phyloP scores from a whole-genome alignment of 768 basidiomycete species.

The Amanita subjunquillea region DNA sequence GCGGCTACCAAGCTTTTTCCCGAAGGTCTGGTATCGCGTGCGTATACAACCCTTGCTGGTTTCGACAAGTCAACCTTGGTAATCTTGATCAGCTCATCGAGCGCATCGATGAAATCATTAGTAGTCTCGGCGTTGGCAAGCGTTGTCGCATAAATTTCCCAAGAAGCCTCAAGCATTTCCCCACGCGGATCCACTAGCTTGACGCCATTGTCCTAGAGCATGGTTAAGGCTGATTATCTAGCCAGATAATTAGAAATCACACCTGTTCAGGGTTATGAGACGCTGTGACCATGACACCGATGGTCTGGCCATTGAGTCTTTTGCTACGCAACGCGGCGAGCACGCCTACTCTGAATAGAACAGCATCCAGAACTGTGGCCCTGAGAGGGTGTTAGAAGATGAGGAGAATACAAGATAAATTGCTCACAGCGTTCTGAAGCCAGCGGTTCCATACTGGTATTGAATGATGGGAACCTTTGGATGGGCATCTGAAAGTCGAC shows the following conservation, averaged over 20 bases:
- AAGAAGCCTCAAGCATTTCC: slow-evolving; percentile 91
- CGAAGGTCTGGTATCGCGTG: slow-evolving; percentile 87
- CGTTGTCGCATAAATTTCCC: slow-evolving; percentile 83
- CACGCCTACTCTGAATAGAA: slow-evolving; percentile 90
- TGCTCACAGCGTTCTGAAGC: slow-evolving; percentile 83
- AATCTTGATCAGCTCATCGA: slow-evolving; percentile 51
- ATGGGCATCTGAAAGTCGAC: slow-evolving; percentile 44
- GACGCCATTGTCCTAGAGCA: slow-evolving; percentile 86
- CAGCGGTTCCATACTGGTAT: slow-evolving; percentile 90
- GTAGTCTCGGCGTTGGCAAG: slow-evolving; percentile 78
- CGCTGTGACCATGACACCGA: slow-evolving; percentile 98
- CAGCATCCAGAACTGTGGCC: slow-evolving; percentile 67
- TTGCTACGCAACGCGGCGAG: slow-evolving; percentile 88
- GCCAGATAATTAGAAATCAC: slow-evolving; percentile 11
- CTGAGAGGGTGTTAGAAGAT: slow-evolving; percentile 24
- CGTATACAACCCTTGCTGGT: slow-evolving; percentile 81
- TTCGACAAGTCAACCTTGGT: slow-evolving; percentile 70
- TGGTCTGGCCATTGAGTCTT: slow-evolving; percentile 79
- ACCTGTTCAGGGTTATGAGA: slow-evolving; percentile 99
- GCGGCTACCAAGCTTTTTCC: slow-evolving; percentile 67
- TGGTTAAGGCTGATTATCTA: slow-evolving; percentile 6
- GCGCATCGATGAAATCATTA: slow-evolving; percentile 56
- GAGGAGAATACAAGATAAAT: slow-evolving; percentile 5
- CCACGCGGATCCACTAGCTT: slow-evolving; percentile 96
- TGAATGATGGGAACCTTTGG: slow-evolving; percentile 59